Percentiles rank a stretch among this genome's conserved stretches.
Evolutionary conservation across 2,329 filamentous ascomycete genomes (phyloP).

Genomic region (Orbilia quercus): DNA sequence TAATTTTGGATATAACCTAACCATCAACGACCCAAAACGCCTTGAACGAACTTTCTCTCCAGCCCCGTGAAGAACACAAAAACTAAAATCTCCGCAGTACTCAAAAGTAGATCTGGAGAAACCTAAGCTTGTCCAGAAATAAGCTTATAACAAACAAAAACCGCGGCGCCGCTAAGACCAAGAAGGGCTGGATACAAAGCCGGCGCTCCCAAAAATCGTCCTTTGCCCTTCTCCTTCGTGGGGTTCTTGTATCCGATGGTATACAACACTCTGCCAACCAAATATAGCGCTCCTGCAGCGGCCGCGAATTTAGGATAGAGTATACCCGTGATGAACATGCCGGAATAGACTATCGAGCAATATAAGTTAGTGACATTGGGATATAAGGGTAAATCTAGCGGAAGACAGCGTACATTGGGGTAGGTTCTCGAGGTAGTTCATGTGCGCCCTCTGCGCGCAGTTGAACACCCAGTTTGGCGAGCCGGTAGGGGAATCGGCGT

Average conservation of each 20-base stretch:
- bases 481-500: slow-evolving; percentile 69
- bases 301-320: slow-evolving; percentile 68
- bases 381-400: slow-evolving; percentile 36
- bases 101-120: too few species aligned
- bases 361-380: too few species aligned
- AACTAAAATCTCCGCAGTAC: too few species aligned
- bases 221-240: slow-evolving; percentile 52
- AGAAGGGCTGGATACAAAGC: slow-evolving; percentile 26
- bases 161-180: slow-evolving; percentile 29
- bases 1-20: too few species aligned
- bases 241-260: slow-evolving; percentile 68
- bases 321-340: slow-evolving; percentile 67
- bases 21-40: too few species aligned
- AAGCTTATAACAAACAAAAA: slow-evolving; percentile 29
- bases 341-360: slow-evolving; percentile 54
- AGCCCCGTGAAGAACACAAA: too few species aligned
- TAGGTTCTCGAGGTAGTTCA: slow-evolving; percentile 74
- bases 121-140: too few species aligned
- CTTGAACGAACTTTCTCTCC: too few species aligned
- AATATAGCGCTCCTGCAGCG: slow-evolving; percentile 68
- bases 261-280: slow-evolving; percentile 68
- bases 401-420: slow-evolving; percentile 62
- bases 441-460: slow-evolving; percentile 73
- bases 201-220: slow-evolving; percentile 57
- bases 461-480: slow-evolving; percentile 71